Evolutionary conservation across 225 moss, liverwort and hornwort species (phyloP).

Genomic region (Bryum argenteum): DNA sequence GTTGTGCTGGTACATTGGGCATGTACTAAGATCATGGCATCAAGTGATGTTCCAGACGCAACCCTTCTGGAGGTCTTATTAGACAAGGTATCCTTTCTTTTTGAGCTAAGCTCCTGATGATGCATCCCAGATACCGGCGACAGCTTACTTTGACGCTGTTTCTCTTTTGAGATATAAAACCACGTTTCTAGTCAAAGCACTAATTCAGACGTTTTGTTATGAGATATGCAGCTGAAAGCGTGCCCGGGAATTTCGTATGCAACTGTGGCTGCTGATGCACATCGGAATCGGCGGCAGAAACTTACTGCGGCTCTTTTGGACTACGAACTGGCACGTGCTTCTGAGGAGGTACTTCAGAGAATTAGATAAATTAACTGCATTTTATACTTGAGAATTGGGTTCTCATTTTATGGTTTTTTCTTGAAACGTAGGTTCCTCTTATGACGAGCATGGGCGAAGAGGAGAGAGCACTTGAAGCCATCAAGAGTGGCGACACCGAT

Average conservation of each 20-base stretch:
- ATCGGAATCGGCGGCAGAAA: slow-evolving; percentile 88
- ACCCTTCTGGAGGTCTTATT: slow-evolving; percentile 74
- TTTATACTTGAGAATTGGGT: slow-evolving; percentile 4
- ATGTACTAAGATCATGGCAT: slow-evolving; percentile 84
- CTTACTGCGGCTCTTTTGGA: slow-evolving; percentile 96
- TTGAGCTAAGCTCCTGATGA: too few species aligned
- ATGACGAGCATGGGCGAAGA: slow-evolving; percentile 98
- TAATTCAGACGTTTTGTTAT: neutral
- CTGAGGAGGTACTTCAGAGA: slow-evolving; percentile 71
- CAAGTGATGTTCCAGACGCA: slow-evolving; percentile 78
- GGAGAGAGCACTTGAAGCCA: slow-evolving; percentile 94
- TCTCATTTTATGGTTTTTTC: slow-evolving; percentile 14
- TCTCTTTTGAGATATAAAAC: neutral
- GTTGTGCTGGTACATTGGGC: slow-evolving; percentile 98
- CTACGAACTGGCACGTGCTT: slow-evolving; percentile 91
- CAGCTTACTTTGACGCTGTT: neutral
- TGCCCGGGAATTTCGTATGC: slow-evolving; percentile 90
- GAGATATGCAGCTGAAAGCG: slow-evolving; percentile 63
- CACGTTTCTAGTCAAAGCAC: slow-evolving; percentile 6
- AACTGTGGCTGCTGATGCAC: slow-evolving; percentile 94
- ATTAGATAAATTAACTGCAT: slow-evolving; percentile 6
- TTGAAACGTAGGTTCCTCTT: slow-evolving; percentile 73
- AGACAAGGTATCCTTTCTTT: slow-evolving; percentile 64
- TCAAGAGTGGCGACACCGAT: slow-evolving; percentile 97
- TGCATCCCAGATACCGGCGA: neutral